Evolutionary conservation across 164 flowering plant species (phyloP).

Genomic region (Chimonanthus salicifolius): DNA sequence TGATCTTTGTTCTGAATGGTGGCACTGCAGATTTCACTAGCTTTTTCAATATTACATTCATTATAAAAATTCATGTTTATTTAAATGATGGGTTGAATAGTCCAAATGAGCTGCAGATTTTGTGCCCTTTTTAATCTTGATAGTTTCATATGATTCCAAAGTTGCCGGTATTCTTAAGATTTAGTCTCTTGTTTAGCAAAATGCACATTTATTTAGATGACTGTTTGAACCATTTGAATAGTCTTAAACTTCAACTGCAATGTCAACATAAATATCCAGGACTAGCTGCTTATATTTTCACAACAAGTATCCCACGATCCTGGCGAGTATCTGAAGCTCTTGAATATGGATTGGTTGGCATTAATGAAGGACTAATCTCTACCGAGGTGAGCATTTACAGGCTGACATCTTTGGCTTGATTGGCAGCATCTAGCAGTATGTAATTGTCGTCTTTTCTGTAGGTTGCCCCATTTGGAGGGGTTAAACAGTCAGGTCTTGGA

Average conservation of each 20-base stretch:
- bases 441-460: constrained; percentile 16
- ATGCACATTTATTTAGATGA: not conserved
- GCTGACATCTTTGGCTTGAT: not conserved
- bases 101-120: no score
- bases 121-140: no score
- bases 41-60: no score
- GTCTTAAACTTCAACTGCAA: not conserved
- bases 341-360: constrained; percentile 93
- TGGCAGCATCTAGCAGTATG: no score
- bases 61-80: no score
- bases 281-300: constrained; percentile 83
- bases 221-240: not conserved
- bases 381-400: constrained; percentile 58
- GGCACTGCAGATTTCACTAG: no score
- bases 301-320: constrained; percentile 66
- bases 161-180: not conserved
- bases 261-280: constrained; percentile 36
- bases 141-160: not conserved
- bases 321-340: constrained; percentile 98
- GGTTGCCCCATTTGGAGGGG: constrained; percentile 99
- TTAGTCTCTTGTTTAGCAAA: not conserved
- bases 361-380: constrained; percentile 93
- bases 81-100: no score
- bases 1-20: no score
- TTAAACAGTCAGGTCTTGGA: constrained; percentile 96